Evolutionary conservation across 371 early-diverging fungal genomes (phyloP).

Genomic region (Zancudomyces culisetae): DNA sequence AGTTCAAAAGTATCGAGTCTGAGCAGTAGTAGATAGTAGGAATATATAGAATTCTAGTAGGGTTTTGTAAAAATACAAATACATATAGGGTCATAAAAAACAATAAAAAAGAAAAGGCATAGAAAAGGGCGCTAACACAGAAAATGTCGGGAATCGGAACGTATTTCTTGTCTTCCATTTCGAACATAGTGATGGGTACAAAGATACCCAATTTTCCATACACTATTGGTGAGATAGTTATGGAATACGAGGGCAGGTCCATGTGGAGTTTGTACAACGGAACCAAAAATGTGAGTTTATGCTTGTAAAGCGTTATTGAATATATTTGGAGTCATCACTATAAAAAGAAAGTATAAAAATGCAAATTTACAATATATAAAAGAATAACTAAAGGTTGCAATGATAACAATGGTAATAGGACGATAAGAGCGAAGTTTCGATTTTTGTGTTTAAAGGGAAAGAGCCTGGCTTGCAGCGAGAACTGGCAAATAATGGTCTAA

Average conservation of each 20-base stretch:
- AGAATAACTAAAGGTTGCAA: background rate
- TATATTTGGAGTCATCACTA: too few species aligned
- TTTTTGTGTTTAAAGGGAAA: slow-evolving; percentile 67
- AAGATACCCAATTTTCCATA: slow-evolving; percentile 49
- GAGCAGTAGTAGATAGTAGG: too few species aligned
- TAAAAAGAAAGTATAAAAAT: too few species aligned
- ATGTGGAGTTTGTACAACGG: slow-evolving; percentile 66
- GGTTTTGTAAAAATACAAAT: too few species aligned
- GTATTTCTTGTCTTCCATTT: slow-evolving; percentile 1
- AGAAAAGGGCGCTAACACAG: too few species aligned
- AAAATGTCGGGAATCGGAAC: slow-evolving; percentile 2
- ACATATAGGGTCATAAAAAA: too few species aligned
- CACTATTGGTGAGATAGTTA: slow-evolving; percentile 45
- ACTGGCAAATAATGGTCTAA: slow-evolving; percentile 74
- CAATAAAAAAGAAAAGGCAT: too few species aligned
- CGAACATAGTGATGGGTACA: slow-evolving; percentile 18
- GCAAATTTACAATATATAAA: background rate
- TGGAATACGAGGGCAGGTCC: slow-evolving; percentile 35
- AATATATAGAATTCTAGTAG: too few species aligned
- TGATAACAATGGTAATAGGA: slow-evolving; percentile 25
- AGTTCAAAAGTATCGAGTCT: too few species aligned
- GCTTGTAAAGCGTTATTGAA: too few species aligned
- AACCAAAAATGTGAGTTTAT: slow-evolving; percentile 57
- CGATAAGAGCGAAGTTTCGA: slow-evolving; percentile 52
- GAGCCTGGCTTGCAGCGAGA: slow-evolving; percentile 41